A percentile compares a stretch with the other conserved stretches of the same genome.
Conservation (phyloP, 164 flowering plant species). For the Aristolochia contorta region DNA sequence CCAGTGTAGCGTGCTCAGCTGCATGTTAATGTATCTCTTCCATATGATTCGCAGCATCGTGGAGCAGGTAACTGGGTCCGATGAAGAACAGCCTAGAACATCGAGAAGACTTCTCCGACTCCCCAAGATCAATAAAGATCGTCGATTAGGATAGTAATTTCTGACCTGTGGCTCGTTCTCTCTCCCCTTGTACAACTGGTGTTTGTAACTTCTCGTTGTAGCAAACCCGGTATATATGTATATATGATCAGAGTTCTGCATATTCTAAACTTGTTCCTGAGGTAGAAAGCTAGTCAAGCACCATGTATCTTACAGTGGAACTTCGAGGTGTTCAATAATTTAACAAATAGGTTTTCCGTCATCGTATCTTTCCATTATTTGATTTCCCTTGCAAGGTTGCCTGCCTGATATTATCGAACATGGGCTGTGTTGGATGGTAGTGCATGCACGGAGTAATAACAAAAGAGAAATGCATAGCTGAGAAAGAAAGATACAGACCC, state of each 20-base stretch:
- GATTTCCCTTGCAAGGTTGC: too few relatives aligned
- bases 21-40: not conserved
- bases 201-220: not conserved
- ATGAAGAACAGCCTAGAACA: not conserved
- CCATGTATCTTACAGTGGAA: too few relatives aligned
- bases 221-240: not conserved
- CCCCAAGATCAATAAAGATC: not conserved
- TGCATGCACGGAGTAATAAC: too few relatives aligned
- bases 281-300: not conserved
- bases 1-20: too few relatives aligned
- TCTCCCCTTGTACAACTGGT: not conserved
- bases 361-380: too few relatives aligned
- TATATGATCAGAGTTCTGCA: not conserved
- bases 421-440: too few relatives aligned
- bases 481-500: too few relatives aligned
- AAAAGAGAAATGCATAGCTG: too few relatives aligned
- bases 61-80: conserved; percentile 2
- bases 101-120: not conserved
- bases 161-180: not conserved
- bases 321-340: too few relatives aligned
- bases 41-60: conserved; percentile 2
- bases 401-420: too few relatives aligned
- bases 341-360: too few relatives aligned
- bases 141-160: not conserved
- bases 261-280: not conserved